phyloP scores from a whole-genome alignment of 2,329 filamentous ascomycete genomes.

The Sarocladiaceae sp. region DNA sequence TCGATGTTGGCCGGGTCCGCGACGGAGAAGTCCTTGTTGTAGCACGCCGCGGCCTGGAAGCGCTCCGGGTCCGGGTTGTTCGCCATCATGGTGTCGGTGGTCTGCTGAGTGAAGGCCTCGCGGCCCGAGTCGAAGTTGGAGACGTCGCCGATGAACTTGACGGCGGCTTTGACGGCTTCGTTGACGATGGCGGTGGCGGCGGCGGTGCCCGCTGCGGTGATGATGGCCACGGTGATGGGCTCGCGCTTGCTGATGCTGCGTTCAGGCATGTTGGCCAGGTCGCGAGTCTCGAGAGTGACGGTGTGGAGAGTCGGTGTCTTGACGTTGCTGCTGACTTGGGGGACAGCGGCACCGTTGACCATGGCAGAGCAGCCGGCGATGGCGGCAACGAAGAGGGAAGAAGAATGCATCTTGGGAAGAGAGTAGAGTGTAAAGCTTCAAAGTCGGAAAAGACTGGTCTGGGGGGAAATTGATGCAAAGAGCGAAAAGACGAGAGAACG shows the following conservation, averaged over 20 bases:
- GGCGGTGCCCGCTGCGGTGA: slow-evolving; percentile 7
- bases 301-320: no score
- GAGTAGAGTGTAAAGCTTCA: no score
- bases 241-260: not conserved
- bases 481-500: no score
- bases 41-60: slow-evolving; percentile 11
- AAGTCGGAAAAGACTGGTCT: no score
- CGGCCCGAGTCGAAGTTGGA: slow-evolving; percentile 10
- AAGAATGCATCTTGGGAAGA: slow-evolving; percentile 6
- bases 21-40: slow-evolving; percentile 9
- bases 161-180: slow-evolving; percentile 8
- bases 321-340: not conserved
- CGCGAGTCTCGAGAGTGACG: not conserved
- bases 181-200: slow-evolving; percentile 6
- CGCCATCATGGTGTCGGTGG: slow-evolving; percentile 10
- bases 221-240: slow-evolving; percentile 6
- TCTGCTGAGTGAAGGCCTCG: slow-evolving; percentile 11
- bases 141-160: slow-evolving; percentile 9
- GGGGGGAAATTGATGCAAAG: no score
- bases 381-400: slow-evolving; percentile 3
- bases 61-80: slow-evolving; percentile 10
- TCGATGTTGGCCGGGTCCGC: slow-evolving; percentile 10
- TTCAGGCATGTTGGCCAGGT: not conserved
- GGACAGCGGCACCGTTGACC: slow-evolving; percentile 4
- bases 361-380: slow-evolving; percentile 6